phyloP scores from a whole-genome alignment of 2,329 filamentous ascomycete genomes.

The Cytospora leucostoma region DNA sequence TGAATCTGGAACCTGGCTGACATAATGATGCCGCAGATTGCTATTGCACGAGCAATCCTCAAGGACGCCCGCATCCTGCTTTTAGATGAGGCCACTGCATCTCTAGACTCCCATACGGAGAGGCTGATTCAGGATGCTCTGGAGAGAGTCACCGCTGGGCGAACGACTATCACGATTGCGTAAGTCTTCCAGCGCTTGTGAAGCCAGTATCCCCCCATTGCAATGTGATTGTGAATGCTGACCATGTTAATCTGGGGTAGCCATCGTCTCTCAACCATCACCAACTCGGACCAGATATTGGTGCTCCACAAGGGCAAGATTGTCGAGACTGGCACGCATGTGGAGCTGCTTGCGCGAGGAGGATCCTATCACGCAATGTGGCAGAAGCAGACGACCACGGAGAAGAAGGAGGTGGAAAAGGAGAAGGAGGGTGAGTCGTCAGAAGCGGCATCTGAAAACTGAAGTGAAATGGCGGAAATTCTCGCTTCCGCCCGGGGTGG shows the following conservation, averaged over 20 bases:
- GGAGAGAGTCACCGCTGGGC: constrained; percentile 38
- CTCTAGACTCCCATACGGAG: constrained; percentile 88
- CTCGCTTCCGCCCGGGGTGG: background rate
- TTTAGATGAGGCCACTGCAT: constrained; percentile 89
- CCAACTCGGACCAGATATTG: constrained; percentile 55
- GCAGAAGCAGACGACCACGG: constrained; percentile 50
- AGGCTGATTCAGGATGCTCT: constrained; percentile 77
- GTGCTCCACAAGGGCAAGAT: constrained; percentile 55
- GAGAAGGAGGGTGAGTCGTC: constrained; percentile 20
- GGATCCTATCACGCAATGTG: constrained; percentile 56
- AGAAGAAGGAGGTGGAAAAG: constrained; percentile 38
- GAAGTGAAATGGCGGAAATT: background rate
- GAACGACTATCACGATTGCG: constrained; percentile 56
- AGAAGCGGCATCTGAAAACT: background rate
- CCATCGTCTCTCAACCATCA: constrained; percentile 60
- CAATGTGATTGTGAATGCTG: background rate
- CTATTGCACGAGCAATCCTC: constrained; percentile 88
- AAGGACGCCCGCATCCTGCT: constrained; percentile 92
- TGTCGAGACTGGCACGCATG: constrained; percentile 53
- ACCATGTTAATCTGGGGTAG: constrained; percentile 31
- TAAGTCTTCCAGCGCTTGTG: constrained; percentile 33
- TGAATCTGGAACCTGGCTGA: background rate
- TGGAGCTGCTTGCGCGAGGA: constrained; percentile 45
- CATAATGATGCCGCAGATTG: constrained; percentile 46
- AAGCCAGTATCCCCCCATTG: background rate